phyloP scores from a whole-genome alignment of 768 basidiomycete species.

The Trametes meyenii region DNA sequence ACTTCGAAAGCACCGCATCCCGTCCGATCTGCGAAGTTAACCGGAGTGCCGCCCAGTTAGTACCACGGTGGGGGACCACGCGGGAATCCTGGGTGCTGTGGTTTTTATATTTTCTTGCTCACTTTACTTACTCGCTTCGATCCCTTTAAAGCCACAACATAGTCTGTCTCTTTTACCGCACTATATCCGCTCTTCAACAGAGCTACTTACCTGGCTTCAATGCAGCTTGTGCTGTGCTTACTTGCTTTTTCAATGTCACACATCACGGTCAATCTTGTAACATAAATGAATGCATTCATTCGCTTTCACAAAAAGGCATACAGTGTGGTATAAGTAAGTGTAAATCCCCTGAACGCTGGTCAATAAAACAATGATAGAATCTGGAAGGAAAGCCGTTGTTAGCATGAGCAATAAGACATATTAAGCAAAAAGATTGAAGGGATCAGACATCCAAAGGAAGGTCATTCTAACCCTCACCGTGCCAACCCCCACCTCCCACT shows the following conservation, averaged over 20 bases:
- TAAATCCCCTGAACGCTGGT: too few species aligned
- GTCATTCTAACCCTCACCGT: slow-evolving; percentile 66
- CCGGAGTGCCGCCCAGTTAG: slow-evolving; percentile 63
- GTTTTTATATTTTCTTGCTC: slow-evolving; percentile 35
- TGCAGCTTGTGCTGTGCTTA: not conserved
- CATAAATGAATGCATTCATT: too few species aligned
- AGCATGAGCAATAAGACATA: slow-evolving; percentile 1
- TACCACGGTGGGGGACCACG: slow-evolving; percentile 69
- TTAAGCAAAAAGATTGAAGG: slow-evolving; percentile 10
- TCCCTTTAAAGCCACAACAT: not conserved
- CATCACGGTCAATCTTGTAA: not conserved
- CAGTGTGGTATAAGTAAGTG: too few species aligned
- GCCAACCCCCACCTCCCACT: slow-evolving; percentile 72
- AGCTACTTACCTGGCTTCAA: too few species aligned
- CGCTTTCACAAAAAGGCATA: too few species aligned
- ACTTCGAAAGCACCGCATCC: slow-evolving; percentile 57
- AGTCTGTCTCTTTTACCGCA: not conserved
- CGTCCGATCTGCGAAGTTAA: slow-evolving; percentile 68
- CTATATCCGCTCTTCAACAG: too few species aligned
- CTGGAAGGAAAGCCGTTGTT: not conserved
- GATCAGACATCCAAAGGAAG: slow-evolving; percentile 93
- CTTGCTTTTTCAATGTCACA: not conserved
- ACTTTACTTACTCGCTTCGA: not conserved
- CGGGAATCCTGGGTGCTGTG: slow-evolving; percentile 50
- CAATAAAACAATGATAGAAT: not conserved